These are phyloP conservation scores for Apiospora saccharicola DNA, from an alignment of 2,329 filamentous ascomycete species.

Conservation along the genomic window DNA sequence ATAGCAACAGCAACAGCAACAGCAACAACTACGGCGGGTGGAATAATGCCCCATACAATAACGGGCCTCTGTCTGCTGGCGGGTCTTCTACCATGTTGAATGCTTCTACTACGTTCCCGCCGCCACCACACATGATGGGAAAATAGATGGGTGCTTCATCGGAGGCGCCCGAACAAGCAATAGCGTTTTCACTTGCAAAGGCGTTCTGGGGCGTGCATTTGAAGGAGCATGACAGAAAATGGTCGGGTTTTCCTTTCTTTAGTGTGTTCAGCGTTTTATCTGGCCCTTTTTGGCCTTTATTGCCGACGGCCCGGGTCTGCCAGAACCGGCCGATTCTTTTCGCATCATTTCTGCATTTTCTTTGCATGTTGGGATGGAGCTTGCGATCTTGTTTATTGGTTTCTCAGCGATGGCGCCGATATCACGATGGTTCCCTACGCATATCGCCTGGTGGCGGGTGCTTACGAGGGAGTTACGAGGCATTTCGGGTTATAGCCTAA, in stretches of 20 bases:
- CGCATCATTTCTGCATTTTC: conserved; percentile 39
- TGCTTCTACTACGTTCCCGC: conserved; percentile 13
- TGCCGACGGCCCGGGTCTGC: neutral
- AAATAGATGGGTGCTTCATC: neutral
- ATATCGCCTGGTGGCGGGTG: conserved; percentile 37
- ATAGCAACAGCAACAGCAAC: neutral
- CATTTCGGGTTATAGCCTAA: conserved; percentile 38
- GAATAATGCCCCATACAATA: conserved; percentile 37
- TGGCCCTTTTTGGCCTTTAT: neutral
- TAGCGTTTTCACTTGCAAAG: conserved; percentile 20
- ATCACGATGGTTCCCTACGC: conserved; percentile 37
- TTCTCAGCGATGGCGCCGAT: conserved; percentile 42
- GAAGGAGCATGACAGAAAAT: conserved; percentile 23
- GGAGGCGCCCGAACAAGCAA: neutral
- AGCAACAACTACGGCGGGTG: conserved; percentile 30
- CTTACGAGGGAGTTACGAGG: conserved; percentile 40
- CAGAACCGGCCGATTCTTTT: conserved; percentile 1
- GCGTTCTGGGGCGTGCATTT: conserved; percentile 23
- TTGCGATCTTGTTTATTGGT: conserved; percentile 35
- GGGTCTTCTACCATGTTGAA: conserved; percentile 23
- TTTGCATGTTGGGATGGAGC: conserved; percentile 37
- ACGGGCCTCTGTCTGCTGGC: conserved; percentile 35
- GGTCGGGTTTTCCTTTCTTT: conserved; percentile 14
- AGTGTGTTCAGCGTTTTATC: conserved; percentile 11
- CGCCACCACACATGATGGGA: conserved; percentile 24